Percentiles rank a stretch among this genome's conserved stretches.
Evolutionary conservation across 805 yeast genomes (phyloP).

Genomic region (Jamesozyma gamospora): DNA sequence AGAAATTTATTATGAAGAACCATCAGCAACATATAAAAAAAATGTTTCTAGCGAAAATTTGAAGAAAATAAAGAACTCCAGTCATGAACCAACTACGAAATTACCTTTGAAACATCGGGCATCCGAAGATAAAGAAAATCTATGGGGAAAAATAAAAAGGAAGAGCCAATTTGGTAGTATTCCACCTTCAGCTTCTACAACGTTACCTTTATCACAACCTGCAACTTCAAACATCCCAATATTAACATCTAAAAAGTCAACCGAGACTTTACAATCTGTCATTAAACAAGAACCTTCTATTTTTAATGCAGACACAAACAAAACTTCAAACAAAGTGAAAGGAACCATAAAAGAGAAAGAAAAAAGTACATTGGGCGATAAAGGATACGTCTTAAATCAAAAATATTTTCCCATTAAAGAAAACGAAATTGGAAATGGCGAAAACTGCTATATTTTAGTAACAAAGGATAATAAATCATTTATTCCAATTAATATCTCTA

Average conservation of each 20-base stretch:
- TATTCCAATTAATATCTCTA: constrained; percentile 37
- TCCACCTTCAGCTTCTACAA: constrained; percentile 4
- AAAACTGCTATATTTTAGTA: constrained; percentile 38
- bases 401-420: constrained; percentile 2
- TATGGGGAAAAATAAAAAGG: constrained; percentile 25
- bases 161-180: constrained; percentile 15
- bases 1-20: background rate
- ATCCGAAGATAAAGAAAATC: constrained; percentile 18
- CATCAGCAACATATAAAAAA: background rate
- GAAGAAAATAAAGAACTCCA: constrained; percentile 5
- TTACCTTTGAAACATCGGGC: constrained; percentile 11
- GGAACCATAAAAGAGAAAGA: background rate
- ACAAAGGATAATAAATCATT: constrained; percentile 56
- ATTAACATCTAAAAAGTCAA: constrained; percentile 4
- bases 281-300: background rate
- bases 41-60: constrained; percentile 10
- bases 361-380: background rate
- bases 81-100: constrained; percentile 6
- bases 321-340: background rate
- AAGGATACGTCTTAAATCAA: background rate
- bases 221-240: constrained; percentile 6
- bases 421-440: background rate
- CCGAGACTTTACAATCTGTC: background rate
- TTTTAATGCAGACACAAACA: background rate
- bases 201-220: constrained; percentile 5